Evolutionary conservation across 352 stramenopile genomes (phyloP).

Genomic region (Phytopythium delawarense): DNA sequence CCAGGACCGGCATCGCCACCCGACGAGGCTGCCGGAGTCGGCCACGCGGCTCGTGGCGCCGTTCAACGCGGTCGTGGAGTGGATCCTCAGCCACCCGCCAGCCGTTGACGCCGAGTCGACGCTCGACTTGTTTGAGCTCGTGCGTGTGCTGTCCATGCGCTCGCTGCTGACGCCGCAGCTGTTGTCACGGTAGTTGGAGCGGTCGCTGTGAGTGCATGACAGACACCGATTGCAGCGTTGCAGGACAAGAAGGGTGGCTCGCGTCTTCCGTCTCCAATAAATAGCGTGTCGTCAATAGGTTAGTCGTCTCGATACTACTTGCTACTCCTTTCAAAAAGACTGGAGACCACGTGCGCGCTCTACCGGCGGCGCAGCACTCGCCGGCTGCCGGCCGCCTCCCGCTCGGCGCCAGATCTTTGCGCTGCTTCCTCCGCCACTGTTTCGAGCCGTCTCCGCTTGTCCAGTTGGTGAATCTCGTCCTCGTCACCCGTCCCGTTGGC

Average conservation of each 20-base stretch:
- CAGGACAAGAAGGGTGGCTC: no score
- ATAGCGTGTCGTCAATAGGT: conserved; percentile 8
- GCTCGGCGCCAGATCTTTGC: neutral
- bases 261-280: conserved; percentile 1
- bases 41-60: conserved; percentile 45
- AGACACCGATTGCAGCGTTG: neutral
- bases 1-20: conserved; percentile 38
- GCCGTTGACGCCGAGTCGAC: conserved; percentile 44
- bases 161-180: conserved; percentile 37
- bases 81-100: conserved; percentile 56
- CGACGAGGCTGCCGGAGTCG: conserved; percentile 28
- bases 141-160: conserved; percentile 54
- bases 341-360: neutral
- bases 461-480: conserved; percentile 22
- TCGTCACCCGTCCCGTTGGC: neutral
- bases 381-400: neutral
- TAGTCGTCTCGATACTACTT: conserved; percentile 5
- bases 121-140: conserved; percentile 66
- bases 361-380: conserved; percentile 4
- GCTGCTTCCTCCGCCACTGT: neutral
- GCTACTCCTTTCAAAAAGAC: conserved; percentile 3
- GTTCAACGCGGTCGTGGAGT: conserved; percentile 51
- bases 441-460: conserved; percentile 49
- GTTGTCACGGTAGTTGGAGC: conserved; percentile 15
- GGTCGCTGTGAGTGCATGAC: neutral